Evolutionary conservation across 1,284 basidiomycete species (phyloP).

Genomic region (Erythrobasidium hasegawianum): DNA sequence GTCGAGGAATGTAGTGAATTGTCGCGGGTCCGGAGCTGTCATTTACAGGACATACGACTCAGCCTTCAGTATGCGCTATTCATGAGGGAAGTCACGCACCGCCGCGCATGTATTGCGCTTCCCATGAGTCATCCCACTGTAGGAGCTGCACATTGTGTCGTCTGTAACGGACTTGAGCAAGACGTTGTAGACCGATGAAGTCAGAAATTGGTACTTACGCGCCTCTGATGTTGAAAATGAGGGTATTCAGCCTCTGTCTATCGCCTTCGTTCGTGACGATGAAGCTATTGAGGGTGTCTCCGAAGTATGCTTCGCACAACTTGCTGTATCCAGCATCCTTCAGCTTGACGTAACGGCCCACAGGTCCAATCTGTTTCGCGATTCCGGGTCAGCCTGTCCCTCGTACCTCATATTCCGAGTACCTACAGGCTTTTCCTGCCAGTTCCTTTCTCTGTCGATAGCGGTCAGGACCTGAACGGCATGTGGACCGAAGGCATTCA

Average conservation of each 20-base stretch:
- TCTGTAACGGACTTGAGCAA: not conserved
- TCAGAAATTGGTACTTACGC: conserved; percentile 5
- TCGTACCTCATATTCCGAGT: not conserved
- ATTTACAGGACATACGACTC: too few species aligned
- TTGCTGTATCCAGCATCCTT: conserved; percentile 66
- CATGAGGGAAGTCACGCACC: conserved; percentile 6
- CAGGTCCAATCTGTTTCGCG: conserved; percentile 73
- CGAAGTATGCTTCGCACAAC: conserved; percentile 65
- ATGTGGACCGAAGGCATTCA: conserved; percentile 14
- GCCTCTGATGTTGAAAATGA: conserved; percentile 52
- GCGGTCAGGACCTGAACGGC: conserved; percentile 9
- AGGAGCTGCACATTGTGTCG: conserved; percentile 10
- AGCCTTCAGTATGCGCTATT: too few species aligned
- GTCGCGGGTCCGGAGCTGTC: conserved; percentile 3
- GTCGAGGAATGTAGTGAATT: conserved; percentile 12
- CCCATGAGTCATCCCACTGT: conserved; percentile 7
- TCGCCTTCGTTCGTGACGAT: conserved; percentile 73
- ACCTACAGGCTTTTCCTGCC: conserved; percentile 27
- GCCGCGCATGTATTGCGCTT: not conserved
- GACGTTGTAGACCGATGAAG: too few species aligned
- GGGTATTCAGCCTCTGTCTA: conserved; percentile 57
- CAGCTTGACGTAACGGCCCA: conserved; percentile 76
- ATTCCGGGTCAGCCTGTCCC: conserved; percentile 41
- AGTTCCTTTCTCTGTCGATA: conserved; percentile 14
- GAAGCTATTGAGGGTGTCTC: conserved; percentile 64